Evolutionary conservation across 2,329 filamentous ascomycete genomes (phyloP).

Genomic region (Penicillium sclerotiorum): DNA sequence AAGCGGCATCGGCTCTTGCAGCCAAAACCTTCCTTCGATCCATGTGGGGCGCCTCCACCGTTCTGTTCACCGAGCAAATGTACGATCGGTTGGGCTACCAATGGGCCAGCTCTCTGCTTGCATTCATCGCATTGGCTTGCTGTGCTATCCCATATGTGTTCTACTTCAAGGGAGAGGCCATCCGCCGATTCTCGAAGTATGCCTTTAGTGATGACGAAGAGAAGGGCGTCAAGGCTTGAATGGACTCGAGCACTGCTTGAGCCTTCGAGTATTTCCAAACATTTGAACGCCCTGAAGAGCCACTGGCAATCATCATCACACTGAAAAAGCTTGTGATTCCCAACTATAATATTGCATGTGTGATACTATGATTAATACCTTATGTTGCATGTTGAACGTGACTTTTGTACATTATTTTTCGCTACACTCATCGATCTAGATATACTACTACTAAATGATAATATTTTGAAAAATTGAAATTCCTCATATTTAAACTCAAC

Average conservation of each 20-base stretch:
- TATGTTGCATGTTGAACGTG: too few relatives aligned
- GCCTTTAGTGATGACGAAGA: conserved; percentile 67
- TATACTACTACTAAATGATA: too few relatives aligned
- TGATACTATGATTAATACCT: too few relatives aligned
- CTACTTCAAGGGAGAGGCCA: conserved; percentile 73
- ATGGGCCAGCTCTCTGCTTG: conserved; percentile 74
- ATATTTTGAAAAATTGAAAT: too few relatives aligned
- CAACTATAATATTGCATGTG: too few relatives aligned
- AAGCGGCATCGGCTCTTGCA: conserved; percentile 78
- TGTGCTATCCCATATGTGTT: conserved; percentile 83
- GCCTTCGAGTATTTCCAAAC: too few relatives aligned
- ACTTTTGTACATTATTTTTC: too few relatives aligned
- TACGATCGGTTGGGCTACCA: conserved; percentile 71
- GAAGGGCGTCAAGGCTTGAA: conserved; percentile 27
- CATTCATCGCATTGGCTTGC: conserved; percentile 74
- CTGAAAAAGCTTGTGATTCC: too few relatives aligned
- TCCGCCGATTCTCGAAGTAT: conserved; percentile 70
- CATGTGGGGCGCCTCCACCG: conserved; percentile 76
- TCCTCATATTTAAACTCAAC: too few relatives aligned
- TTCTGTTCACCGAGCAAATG: conserved; percentile 83
- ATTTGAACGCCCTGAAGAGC: too few relatives aligned
- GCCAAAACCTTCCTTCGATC: conserved; percentile 79
- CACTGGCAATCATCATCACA: too few relatives aligned
- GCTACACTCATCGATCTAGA: too few relatives aligned
- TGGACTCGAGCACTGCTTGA: not conserved